These are phyloP conservation scores for Drechslerella coelobrocha DNA, from an alignment of 2,329 filamentous ascomycete genomes.

Conservation along the genomic window DNA sequence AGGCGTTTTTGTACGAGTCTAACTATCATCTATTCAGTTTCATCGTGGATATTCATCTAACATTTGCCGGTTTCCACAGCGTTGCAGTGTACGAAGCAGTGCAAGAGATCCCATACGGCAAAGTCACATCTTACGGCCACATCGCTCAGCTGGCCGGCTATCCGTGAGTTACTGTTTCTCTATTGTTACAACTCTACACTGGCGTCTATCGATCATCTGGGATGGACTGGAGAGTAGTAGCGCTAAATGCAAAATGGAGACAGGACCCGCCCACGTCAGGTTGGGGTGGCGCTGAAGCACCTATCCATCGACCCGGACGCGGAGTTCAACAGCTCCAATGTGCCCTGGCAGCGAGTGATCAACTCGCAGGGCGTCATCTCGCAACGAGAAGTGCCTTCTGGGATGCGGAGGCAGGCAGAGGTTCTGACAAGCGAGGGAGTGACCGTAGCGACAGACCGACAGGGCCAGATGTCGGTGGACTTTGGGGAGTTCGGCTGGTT, in stretches of 20 bases:
- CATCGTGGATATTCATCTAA: conserved; percentile 3
- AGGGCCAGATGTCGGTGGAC: conserved; percentile 57
- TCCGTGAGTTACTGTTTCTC: conserved; percentile 64
- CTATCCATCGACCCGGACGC: conserved; percentile 66
- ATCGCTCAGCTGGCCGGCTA: conserved; percentile 74
- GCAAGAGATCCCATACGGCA: conserved; percentile 81
- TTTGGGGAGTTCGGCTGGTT: conserved; percentile 59
- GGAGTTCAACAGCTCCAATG: conserved; percentile 74
- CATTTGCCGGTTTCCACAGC: background rate
- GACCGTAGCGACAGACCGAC: conserved; percentile 55
- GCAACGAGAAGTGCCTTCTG: conserved; percentile 64
- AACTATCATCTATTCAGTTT: background rate
- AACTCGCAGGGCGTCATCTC: conserved; percentile 84
- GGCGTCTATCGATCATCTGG: background rate
- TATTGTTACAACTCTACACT: background rate
- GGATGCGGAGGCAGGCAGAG: conserved; percentile 57
- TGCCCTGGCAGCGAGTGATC: conserved; percentile 94
- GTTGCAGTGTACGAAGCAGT: conserved; percentile 78
- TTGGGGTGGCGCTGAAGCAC: conserved; percentile 88
- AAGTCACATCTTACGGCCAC: conserved; percentile 86
- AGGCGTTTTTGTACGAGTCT: conserved; percentile 70
- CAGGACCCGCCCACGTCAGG: conserved; percentile 69
- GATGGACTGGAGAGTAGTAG: background rate
- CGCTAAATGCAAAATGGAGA: background rate
- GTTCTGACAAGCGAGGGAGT: conserved; percentile 58